A percentile compares a stretch with the other conserved stretches of the same genome.
Evolutionary conservation across 2,329 filamentous ascomycete genomes (phyloP).

Genomic region (Zymoseptoria passerinii): DNA sequence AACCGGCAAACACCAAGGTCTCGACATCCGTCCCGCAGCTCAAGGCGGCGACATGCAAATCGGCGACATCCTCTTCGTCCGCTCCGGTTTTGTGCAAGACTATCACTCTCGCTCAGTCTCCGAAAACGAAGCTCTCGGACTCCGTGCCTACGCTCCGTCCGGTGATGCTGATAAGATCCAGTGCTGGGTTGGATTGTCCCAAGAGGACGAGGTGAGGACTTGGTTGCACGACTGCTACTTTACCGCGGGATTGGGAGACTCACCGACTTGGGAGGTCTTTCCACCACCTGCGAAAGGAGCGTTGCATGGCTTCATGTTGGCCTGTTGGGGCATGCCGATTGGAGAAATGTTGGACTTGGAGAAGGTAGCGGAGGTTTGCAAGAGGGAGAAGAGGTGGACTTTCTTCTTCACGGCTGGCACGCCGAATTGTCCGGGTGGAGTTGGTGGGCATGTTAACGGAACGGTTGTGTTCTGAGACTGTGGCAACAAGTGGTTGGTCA

Average conservation of each 20-base stretch:
- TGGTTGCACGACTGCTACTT: constrained; percentile 67
- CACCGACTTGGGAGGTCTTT: constrained; percentile 55
- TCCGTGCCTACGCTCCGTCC: constrained; percentile 39
- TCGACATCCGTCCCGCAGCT: constrained; percentile 50
- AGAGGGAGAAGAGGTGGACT: constrained; percentile 45
- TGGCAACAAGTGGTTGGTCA: background rate
- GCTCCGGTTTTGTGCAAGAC: constrained; percentile 54
- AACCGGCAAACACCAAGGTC: constrained; percentile 51
- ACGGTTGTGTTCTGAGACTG: constrained; percentile 30
- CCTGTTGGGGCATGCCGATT: constrained; percentile 47
- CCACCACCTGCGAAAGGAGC: constrained; percentile 40
- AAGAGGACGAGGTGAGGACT: constrained; percentile 48
- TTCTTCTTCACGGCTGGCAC: constrained; percentile 57
- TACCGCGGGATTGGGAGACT: constrained; percentile 56
- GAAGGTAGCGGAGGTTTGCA: constrained; percentile 47
- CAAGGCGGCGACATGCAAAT: constrained; percentile 48
- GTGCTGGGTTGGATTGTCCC: constrained; percentile 43
- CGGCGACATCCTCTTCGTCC: constrained; percentile 59
- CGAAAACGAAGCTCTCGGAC: constrained; percentile 29
- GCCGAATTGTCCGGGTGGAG: constrained; percentile 49
- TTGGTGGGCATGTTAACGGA: constrained; percentile 38
- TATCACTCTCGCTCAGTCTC: constrained; percentile 38
- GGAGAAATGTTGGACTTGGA: constrained; percentile 52
- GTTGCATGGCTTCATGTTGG: constrained; percentile 44
- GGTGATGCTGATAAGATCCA: constrained; percentile 31